phyloP scores from a whole-genome alignment of 345 rosid species.

The Ricinus communis region DNA sequence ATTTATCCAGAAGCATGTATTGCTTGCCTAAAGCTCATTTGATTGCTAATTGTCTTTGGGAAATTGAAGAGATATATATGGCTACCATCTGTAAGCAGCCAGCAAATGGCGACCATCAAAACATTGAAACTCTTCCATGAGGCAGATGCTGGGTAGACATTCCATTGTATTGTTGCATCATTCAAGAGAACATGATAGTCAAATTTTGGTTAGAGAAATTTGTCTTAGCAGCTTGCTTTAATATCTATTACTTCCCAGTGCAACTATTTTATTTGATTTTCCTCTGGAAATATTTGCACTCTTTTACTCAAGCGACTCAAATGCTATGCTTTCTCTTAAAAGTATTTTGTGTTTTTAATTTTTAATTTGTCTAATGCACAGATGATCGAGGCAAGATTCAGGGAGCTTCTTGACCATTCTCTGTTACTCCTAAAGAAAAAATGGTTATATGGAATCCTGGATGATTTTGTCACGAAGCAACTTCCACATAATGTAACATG shows the following conservation, averaged over 20 bases:
- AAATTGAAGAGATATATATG: neutral
- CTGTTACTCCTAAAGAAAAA: conserved; percentile 76
- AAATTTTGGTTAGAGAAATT: too few relatives aligned
- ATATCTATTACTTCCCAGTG: too few relatives aligned
- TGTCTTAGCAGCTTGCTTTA: too few relatives aligned
- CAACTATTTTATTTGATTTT: too few relatives aligned
- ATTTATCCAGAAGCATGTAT: neutral
- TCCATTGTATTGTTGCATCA: neutral
- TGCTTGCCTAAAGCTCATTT: neutral
- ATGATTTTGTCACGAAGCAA: conserved; percentile 97
- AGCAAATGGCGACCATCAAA: neutral
- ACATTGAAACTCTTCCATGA: neutral
- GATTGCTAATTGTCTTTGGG: neutral
- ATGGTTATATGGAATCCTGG: conserved; percentile 87
- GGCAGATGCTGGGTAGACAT: neutral
- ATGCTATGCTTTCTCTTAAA: neutral
- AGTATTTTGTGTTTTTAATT: neutral
- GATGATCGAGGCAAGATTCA: conserved; percentile 92
- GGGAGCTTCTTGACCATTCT: conserved; percentile 82
- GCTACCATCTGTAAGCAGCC: neutral
- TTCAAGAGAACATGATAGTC: too few relatives aligned
- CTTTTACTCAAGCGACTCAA: neutral
- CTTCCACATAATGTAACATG: conserved; percentile 96
- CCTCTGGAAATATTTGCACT: conserved; percentile 2
- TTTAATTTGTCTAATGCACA: conserved; percentile 27